Conservation (phyloP, 352 stramenopile species). For the Pythium sukuiense region DNA sequence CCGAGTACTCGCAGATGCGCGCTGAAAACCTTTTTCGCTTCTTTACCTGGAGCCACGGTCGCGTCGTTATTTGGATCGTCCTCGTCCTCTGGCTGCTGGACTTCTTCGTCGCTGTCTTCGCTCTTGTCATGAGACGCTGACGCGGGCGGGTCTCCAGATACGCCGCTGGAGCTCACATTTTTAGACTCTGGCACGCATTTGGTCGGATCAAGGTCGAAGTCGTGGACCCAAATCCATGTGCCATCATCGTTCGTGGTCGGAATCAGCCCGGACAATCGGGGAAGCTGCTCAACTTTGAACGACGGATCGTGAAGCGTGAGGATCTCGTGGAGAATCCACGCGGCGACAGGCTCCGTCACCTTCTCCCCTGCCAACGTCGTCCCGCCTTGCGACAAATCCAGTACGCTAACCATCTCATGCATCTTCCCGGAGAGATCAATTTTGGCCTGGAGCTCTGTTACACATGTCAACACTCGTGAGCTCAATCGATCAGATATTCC, state of each 20-base stretch:
- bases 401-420: slow-evolving; percentile 8
- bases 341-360: slow-evolving; percentile 7
- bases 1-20: slow-evolving; percentile 11
- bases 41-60: not conserved
- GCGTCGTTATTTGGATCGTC: slow-evolving; percentile 11
- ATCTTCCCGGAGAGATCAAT: slow-evolving; percentile 14
- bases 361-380: slow-evolving; percentile 3
- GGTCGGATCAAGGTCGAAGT: not conserved
- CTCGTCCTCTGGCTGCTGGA: slow-evolving; percentile 9
- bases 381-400: slow-evolving; percentile 14
- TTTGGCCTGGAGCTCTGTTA: slow-evolving; percentile 5
- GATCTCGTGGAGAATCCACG: slow-evolving; percentile 14
- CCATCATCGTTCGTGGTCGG: not conserved
- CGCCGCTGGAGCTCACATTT: not conserved
- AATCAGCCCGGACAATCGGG: not conserved
- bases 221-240: slow-evolving; percentile 1
- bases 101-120: not conserved
- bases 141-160: not conserved
- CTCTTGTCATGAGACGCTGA: not conserved
- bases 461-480: slow-evolving; percentile 7
- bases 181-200: not conserved
- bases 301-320: slow-evolving; percentile 12
- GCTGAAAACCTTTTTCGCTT: slow-evolving; percentile 10
- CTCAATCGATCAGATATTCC: slow-evolving; percentile 9
- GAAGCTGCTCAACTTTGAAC: not conserved